Conservation (phyloP, 495 filamentous ascomycete species). For the Aspergillus diversus region DNA sequence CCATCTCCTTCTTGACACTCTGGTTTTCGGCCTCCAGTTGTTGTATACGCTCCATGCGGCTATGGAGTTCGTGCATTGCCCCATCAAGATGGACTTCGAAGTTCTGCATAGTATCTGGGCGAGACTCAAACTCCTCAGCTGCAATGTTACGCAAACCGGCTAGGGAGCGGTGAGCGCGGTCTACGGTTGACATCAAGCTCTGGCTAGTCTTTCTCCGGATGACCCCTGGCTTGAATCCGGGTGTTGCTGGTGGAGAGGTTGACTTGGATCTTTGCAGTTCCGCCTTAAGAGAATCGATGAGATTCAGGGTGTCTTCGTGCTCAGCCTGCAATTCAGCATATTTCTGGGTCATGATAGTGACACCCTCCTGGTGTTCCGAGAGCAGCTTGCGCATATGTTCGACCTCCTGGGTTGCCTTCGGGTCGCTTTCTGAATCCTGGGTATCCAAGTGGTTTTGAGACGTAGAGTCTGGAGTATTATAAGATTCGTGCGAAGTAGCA, state of each 20-base stretch:
- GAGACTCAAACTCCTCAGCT: constrained; percentile 76
- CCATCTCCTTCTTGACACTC: constrained; percentile 91
- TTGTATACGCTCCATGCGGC: constrained; percentile 83
- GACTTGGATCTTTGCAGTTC: constrained; percentile 77
- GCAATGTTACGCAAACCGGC: constrained; percentile 87
- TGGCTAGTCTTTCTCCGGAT: constrained; percentile 95
- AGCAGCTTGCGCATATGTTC: constrained; percentile 70
- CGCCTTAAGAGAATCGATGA: constrained; percentile 87
- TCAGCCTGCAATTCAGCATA: constrained; percentile 80
- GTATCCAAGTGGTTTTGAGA: constrained; percentile 25
- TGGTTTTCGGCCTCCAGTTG: constrained; percentile 85
- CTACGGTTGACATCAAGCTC: constrained; percentile 78
- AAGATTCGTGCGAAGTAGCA: constrained; percentile 64
- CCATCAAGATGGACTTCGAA: constrained; percentile 91
- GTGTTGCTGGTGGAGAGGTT: constrained; percentile 66
- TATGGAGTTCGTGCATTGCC: constrained; percentile 89
- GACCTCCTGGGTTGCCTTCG: constrained; percentile 60
- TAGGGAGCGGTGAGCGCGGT: constrained; percentile 91
- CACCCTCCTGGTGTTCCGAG: constrained; percentile 74
- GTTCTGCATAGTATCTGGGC: constrained; percentile 84
- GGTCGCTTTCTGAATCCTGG: constrained; percentile 24
- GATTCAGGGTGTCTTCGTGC: constrained; percentile 78
- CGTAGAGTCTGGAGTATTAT: constrained; percentile 49
- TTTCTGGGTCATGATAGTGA: constrained; percentile 70
- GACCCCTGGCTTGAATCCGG: constrained; percentile 54